A percentile compares a stretch with the other conserved stretches of the same genome.
Evolutionary conservation across 2,329 filamentous ascomycete species (phyloP).

Genomic region (Cordyceps cicadae): DNA sequence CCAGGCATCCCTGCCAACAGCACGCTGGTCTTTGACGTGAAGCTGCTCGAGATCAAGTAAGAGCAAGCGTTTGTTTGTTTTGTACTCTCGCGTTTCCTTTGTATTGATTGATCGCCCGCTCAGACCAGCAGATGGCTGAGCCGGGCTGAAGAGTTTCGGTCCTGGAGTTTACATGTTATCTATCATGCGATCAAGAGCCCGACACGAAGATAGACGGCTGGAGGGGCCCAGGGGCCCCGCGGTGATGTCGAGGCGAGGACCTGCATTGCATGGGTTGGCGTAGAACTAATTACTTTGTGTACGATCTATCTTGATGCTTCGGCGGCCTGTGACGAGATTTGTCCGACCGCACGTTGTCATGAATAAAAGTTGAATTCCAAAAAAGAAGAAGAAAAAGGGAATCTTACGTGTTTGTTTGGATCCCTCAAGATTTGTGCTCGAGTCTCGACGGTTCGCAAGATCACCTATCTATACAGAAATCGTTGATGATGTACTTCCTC

Average conservation of each 20-base stretch:
- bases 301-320: slow-evolving; percentile 17
- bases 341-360: neutral
- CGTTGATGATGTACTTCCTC: neutral
- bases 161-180: slow-evolving; percentile 22
- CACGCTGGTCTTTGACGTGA: slow-evolving; percentile 84
- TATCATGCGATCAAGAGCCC: slow-evolving; percentile 35
- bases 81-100: slow-evolving; percentile 11
- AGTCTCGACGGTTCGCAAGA: neutral
- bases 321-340: neutral
- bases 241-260: slow-evolving; percentile 39
- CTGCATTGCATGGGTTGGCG: slow-evolving; percentile 44
- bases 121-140: neutral
- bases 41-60: slow-evolving; percentile 77
- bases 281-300: slow-evolving; percentile 20
- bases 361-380: slow-evolving; percentile 10
- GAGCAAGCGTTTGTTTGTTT: slow-evolving; percentile 14
- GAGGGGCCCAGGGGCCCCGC: neutral
- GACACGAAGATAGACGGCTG: slow-evolving; percentile 24
- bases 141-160: slow-evolving; percentile 12
- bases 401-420: neutral
- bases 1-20: slow-evolving; percentile 89
- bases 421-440: neutral
- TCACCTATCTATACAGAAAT: no score
- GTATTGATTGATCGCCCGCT: slow-evolving; percentile 15
- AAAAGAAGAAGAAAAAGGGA: no score